Evolutionary conservation across 768 basidiomycete genomes (phyloP).

Genomic region (Epithele typhae): DNA sequence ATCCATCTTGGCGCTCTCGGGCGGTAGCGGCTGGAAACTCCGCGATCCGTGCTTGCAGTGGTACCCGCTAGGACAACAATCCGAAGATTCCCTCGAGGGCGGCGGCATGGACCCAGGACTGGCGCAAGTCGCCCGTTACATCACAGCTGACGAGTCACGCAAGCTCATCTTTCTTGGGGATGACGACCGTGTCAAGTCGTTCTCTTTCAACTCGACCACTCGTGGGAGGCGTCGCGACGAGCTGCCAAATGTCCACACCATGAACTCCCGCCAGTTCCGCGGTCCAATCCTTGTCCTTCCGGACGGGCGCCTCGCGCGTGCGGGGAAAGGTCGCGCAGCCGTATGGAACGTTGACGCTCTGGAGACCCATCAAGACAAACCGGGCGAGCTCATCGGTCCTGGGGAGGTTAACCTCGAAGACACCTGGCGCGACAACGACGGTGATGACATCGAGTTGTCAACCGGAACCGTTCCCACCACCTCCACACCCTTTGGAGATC

Average conservation of each 20-base stretch:
- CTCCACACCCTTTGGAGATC: conserved; percentile 2
- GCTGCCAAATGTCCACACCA: conserved; percentile 28
- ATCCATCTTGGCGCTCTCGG: conserved; percentile 22
- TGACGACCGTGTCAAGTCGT: conserved; percentile 33
- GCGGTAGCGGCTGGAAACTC: conserved; percentile 31
- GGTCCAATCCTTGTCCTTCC: conserved; percentile 32
- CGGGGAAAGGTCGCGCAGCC: conserved; percentile 29
- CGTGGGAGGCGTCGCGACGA: not conserved
- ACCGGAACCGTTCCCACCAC: conserved; percentile 20
- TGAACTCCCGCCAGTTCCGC: conserved; percentile 17
- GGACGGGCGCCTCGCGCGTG: conserved; percentile 27
- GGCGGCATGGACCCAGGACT: conserved; percentile 21
- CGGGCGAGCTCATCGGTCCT: conserved; percentile 18
- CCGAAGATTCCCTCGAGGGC: conserved; percentile 10
- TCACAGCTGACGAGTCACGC: conserved; percentile 28
- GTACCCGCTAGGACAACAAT: conserved; percentile 23
- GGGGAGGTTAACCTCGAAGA: conserved; percentile 14
- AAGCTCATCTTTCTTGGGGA: conserved; percentile 37
- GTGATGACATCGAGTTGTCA: conserved; percentile 30
- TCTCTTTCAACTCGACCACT: conserved; percentile 22
- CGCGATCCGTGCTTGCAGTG: conserved; percentile 27
- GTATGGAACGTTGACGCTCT: conserved; percentile 35
- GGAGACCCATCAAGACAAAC: conserved; percentile 24
- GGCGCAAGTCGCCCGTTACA: conserved; percentile 17
- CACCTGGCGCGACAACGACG: conserved; percentile 20